Base-by-base conservation (phyloP, 2,329 filamentous ascomycete species). In the Fusarium sp. region DNA sequence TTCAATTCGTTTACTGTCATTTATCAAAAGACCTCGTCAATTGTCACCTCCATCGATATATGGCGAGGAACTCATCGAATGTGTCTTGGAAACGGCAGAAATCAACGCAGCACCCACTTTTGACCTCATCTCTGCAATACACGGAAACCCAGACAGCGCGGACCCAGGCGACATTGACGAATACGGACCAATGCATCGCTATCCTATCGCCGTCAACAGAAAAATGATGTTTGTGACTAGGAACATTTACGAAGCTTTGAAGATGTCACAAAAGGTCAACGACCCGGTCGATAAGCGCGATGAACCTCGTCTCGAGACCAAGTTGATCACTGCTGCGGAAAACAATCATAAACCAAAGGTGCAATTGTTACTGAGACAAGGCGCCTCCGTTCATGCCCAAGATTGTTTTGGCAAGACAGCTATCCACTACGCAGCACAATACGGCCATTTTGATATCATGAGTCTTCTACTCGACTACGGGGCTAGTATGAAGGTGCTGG, bases 11-110 rank as follows among this genome's bases (percentile, higher is more conserved):
- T 10, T 64, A 3, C 18, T 64, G 0, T 63, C 43, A 20, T 34
- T 50, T 7, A 34, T 64, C 9, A 56, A 56, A 14, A 25, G 49
- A 16, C 59, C 59, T 1, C 59, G 50, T 4, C 49, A 64, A 30
- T 8, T 63, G 2, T 63, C 43, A 8, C 37, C 49, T 2, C 58
- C 49, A 3, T 63, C 49, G 3, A 46, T 64, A 1, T 6, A 45
- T 1, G 43, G 58, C 0, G 7, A 56, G 2, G 25, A 37, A 3
- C 7, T 64, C 0, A 14, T 63, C 4, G 61, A 64, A 50, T 63
- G 5, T 8, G 2, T 32, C 7, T 2, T 34, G 2, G 61, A 64
- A 5, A 4, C 14, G 4, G 14, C 50, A 1, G 21, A 57, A 0
- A 28, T 63, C 6, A 20, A 28, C 1, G 2, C 21, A 1, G 4